Percentiles rank a stretch among this genome's conserved stretches.
Evolutionary conservation across 1,139 yeast genomes (phyloP).

Genomic region (Arxiozyma heterogenica): DNA sequence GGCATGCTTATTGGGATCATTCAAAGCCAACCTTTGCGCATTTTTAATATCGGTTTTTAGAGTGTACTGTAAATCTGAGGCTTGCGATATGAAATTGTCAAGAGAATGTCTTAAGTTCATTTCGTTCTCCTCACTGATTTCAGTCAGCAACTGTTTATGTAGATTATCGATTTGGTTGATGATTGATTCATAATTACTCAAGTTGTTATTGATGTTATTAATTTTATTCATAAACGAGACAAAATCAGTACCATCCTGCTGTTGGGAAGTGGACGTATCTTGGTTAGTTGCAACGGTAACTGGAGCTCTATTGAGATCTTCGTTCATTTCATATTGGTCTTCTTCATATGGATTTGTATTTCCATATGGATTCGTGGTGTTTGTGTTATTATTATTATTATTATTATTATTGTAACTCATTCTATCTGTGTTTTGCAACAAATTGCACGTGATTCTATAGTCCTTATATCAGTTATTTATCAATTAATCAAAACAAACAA

Average conservation of each 20-base stretch:
- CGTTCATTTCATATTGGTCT: constrained; percentile 11
- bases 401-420: constrained; percentile 12
- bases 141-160: constrained; percentile 77
- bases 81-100: constrained; percentile 68
- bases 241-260: constrained; percentile 41
- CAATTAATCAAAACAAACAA: background rate
- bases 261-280: background rate
- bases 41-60: constrained; percentile 70
- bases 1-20: constrained; percentile 71
- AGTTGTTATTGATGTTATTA: constrained; percentile 69
- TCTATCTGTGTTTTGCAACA: background rate
- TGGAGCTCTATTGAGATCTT: constrained; percentile 4
- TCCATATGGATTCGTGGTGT: constrained; percentile 3
- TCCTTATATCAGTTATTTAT: too few relatives aligned
- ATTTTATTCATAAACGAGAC: constrained; percentile 75
- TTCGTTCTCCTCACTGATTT: constrained; percentile 74
- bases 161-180: constrained; percentile 71
- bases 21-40: constrained; percentile 62
- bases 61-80: constrained; percentile 65
- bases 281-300: background rate
- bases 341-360: constrained; percentile 13
- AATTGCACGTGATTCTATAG: background rate
- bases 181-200: constrained; percentile 71
- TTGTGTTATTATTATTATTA: constrained; percentile 1
- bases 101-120: constrained; percentile 65